Base-by-base conservation (phyloP, 129 eudicot genomes). In the Flaveria bidentis region DNA sequence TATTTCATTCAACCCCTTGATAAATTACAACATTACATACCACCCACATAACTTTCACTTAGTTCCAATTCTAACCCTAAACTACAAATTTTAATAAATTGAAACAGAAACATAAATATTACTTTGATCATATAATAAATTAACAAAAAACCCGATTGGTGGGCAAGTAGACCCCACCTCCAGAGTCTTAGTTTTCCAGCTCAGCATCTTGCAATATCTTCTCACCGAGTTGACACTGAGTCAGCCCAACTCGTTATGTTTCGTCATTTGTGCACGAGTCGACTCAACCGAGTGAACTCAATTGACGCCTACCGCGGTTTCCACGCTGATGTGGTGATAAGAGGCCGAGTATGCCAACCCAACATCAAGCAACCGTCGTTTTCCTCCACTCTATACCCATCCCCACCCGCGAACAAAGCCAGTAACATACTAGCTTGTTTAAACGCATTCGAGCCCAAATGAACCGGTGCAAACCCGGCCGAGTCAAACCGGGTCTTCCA, bases 271-370 rank as follows among this genome's bases (percentile, higher is more conserved):
- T 2, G 11, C 50, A 45, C 14, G 4, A 18, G 62, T 56, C 20
- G 14, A 56, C 62, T 3, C 36, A 9, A 18, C 76, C 55, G 64
- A 66, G 71, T 73, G 23, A 71, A 82, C 84, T 85, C 87, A 49
- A 18, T 71, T 78, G 56, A 63, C 7, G 2, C 9, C 65, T 73
- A 82, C 53, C 85, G 58, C 74, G 87, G 85, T 50, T 78, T 88
- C 98, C 98, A 93, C 0, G 98, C 98, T 47, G 98, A 90, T 52
- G 96, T 90, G 45, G 95, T 78, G n/a, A 93, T 86, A 45, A 93
- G 82, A 5, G 98, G 91, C 62, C 98, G 81, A 9, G 91, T 90
- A 41, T 92, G 98, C 98, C 96, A 92, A 9, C 98, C 96, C 73
- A 92, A 45, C 96, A 88, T 88, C 87, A 92, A 69, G 58, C 97